Percentiles rank a stretch among this genome's conserved stretches.
phyloP scores from a whole-genome alignment of 176 grass and related monocot species.

The Tillandsia leiboldiana region DNA sequence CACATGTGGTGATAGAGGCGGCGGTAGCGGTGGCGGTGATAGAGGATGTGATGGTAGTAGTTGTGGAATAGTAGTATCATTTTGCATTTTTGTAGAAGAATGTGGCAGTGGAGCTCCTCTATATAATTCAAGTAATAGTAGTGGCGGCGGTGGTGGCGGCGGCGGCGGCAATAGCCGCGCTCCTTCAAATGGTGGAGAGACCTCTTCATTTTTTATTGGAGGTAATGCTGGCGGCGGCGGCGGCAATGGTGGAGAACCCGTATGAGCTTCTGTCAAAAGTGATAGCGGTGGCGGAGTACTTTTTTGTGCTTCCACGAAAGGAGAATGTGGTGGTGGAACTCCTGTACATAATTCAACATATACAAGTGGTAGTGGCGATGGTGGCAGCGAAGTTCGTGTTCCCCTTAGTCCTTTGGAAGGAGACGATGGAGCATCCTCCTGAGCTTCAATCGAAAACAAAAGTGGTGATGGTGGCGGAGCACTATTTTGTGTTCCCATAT shows the following conservation, averaged over 20 bases:
- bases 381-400: too few species aligned
- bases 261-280: too few species aligned
- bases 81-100: too few species aligned
- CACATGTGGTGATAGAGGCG: neutral
- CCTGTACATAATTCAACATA: neutral
- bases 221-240: neutral
- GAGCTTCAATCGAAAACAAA: too few species aligned
- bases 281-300: constrained; percentile 1
- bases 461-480: too few species aligned
- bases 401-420: too few species aligned
- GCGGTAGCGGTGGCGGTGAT: constrained; percentile 1
- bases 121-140: constrained; percentile 6
- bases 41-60: neutral
- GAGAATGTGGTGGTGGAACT: neutral
- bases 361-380: neutral
- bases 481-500: too few species aligned
- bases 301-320: neutral
- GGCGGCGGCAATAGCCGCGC: neutral
- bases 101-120: neutral
- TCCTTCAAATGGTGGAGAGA: neutral
- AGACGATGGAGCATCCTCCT: too few species aligned
- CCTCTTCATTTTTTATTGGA: neutral
- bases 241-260: neutral
- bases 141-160: neutral
- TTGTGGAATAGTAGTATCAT: too few species aligned